Conservation (phyloP, 2,329 filamentous ascomycete genomes). For the Pseudopyrenochaeta lycopersici region DNA sequence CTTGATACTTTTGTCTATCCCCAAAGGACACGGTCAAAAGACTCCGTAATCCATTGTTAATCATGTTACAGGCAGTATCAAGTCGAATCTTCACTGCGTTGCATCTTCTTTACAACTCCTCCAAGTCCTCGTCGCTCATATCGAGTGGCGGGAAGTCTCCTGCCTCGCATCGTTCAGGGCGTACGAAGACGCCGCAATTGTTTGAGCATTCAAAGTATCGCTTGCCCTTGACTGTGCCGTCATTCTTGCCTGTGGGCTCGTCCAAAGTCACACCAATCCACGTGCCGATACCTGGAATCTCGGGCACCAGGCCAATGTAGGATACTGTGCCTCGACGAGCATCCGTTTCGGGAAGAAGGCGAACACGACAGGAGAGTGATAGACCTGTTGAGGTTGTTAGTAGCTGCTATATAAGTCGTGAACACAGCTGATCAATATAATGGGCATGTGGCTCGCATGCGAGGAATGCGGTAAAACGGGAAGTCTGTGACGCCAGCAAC, state of each 20-base stretch:
- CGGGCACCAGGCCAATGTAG: conserved; percentile 77
- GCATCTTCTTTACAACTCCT: conserved; percentile 58
- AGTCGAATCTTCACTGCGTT: no score
- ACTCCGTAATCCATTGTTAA: no score
- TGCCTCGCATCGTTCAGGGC: conserved; percentile 78
- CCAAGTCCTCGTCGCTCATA: conserved; percentile 69
- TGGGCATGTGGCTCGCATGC: background rate
- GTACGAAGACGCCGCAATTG: conserved; percentile 81
- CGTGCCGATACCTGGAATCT: conserved; percentile 71
- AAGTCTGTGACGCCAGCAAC: background rate
- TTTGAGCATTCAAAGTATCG: conserved; percentile 75
- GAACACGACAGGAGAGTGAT: conserved; percentile 39
- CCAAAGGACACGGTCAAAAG: no score
- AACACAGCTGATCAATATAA: conserved; percentile 8
- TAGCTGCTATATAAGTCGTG: background rate
- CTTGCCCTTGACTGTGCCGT: conserved; percentile 73
- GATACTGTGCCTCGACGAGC: conserved; percentile 72
- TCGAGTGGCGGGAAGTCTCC: conserved; percentile 71
- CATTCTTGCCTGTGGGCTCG: conserved; percentile 84
- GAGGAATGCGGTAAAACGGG: background rate
- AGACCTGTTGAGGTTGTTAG: conserved; percentile 33
- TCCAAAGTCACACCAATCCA: conserved; percentile 81
- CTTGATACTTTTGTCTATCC: no score
- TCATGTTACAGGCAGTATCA: no score
- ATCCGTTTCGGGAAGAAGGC: conserved; percentile 69